phyloP scores from a whole-genome alignment of 2,329 filamentous ascomycete species.

The Beauveria australis region DNA sequence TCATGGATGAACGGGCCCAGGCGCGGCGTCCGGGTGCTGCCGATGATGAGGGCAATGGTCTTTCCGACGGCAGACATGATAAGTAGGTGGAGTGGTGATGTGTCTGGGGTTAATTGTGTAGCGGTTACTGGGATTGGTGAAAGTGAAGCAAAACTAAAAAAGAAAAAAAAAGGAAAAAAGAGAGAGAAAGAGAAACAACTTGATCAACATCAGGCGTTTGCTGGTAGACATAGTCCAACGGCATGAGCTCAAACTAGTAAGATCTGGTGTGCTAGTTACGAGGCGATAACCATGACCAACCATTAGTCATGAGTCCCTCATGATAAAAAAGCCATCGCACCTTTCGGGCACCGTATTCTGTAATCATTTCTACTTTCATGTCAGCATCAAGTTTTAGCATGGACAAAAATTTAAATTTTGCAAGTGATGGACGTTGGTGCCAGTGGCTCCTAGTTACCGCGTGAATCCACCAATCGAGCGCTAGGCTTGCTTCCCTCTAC shows the following conservation, averaged over 20 bases:
- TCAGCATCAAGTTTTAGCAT: too few relatives aligned
- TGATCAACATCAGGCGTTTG: neutral
- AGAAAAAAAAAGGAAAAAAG: neutral
- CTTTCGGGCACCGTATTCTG: neutral
- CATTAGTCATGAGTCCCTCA: neutral
- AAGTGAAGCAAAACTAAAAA: neutral
- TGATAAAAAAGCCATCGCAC: neutral
- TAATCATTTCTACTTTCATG: neutral
- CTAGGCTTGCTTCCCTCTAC: neutral
- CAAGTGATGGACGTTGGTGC: neutral
- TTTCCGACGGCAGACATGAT: slow-evolving; percentile 7
- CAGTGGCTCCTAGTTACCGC: neutral
- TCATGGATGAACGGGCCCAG: slow-evolving; percentile 24
- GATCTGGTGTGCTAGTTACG: neutral
- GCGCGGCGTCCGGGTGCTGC: slow-evolving; percentile 25
- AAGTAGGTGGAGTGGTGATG: neutral
- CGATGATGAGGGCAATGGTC: slow-evolving; percentile 27
- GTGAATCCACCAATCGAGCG: neutral
- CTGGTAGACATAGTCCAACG: neutral
- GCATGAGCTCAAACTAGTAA: too few relatives aligned
- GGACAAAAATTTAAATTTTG: neutral
- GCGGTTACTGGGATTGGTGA: neutral
- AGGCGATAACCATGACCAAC: neutral
- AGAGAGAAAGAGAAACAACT: neutral
- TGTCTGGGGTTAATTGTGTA: neutral